Evolutionary conservation across 2,329 filamentous ascomycete genomes (phyloP).

Genomic region (Colletotrichum agaves): DNA sequence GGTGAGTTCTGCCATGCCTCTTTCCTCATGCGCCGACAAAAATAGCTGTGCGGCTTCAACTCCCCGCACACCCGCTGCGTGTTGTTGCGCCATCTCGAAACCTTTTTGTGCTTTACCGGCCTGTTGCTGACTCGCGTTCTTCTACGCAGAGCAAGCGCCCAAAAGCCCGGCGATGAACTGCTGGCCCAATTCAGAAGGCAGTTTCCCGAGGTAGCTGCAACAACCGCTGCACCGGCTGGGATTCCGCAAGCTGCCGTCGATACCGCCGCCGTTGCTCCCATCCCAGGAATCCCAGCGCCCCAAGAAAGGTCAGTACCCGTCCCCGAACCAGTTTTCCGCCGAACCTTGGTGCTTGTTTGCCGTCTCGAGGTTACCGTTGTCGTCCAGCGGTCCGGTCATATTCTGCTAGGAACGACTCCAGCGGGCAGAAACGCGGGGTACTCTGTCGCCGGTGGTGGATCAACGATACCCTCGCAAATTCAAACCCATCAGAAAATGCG

Average conservation of each 20-base stretch:
- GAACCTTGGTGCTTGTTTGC: not conserved
- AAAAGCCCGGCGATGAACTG: conserved; percentile 88
- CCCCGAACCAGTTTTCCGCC: not conserved
- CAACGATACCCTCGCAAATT: not conserved
- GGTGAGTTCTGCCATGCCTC: conserved; percentile 42
- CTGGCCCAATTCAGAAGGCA: conserved; percentile 85
- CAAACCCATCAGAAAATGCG: not conserved
- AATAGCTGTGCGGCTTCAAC: conserved; percentile 23
- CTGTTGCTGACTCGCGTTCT: conserved; percentile 26
- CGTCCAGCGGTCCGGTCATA: conserved; percentile 1
- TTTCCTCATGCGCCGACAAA: conserved; percentile 33
- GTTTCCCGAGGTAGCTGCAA: conserved; percentile 78
- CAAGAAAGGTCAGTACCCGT: conserved; percentile 34
- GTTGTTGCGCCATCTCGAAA: conserved; percentile 25
- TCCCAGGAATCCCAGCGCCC: conserved; percentile 26
- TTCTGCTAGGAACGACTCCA: conserved; percentile 10
- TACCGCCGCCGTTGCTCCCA: conserved; percentile 38
- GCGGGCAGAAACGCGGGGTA: conserved; percentile 32
- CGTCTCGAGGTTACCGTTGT: conserved; percentile 4
- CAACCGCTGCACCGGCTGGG: conserved; percentile 56
- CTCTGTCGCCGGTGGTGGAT: conserved; percentile 3
- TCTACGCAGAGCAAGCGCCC: conserved; percentile 73
- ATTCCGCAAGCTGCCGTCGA: conserved; percentile 47
- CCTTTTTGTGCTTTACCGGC: conserved; percentile 22
- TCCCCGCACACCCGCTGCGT: conserved; percentile 25